Percentiles rank a stretch among this genome's conserved stretches.
These are phyloP conservation scores for Sugiyamaella qingdaonensis DNA, from an alignment of 805 yeast genomes.

Conservation along the genomic window DNA sequence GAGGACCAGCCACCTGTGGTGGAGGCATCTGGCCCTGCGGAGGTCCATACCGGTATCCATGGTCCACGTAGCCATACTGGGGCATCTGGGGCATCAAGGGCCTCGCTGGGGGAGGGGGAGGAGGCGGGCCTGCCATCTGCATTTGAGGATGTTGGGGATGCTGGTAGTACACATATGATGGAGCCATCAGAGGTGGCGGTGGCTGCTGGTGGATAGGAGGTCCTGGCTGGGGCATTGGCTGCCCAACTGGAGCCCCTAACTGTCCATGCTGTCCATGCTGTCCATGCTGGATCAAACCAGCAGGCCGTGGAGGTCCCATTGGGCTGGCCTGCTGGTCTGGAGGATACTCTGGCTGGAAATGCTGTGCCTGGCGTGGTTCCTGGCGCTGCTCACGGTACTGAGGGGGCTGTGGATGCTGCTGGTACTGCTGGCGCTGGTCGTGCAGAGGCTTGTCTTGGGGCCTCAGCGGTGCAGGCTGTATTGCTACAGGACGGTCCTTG, in stretches of 20 bases:
- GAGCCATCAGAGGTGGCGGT: not conserved
- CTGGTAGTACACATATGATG: not conserved
- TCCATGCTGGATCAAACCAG: conserved; percentile 41
- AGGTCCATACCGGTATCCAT: not conserved
- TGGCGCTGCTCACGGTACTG: not conserved
- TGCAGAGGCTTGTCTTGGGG: not conserved
- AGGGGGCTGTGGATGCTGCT: not conserved
- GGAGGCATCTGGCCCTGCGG: not conserved
- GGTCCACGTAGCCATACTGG: not conserved
- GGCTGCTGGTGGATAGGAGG: conserved; percentile 52
- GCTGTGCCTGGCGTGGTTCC: not conserved
- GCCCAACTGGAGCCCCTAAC: conserved; percentile 22
- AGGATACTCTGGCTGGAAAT: not conserved
- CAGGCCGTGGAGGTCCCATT: conserved; percentile 18
- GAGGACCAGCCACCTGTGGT: not conserved
- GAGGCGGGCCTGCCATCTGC: conserved; percentile 2
- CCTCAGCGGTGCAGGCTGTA: too few relatives aligned
- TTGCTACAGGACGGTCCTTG: too few relatives aligned
- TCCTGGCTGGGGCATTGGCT: conserved; percentile 56
- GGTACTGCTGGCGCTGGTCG: not conserved
- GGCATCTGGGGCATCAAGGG: not conserved
- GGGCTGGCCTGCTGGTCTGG: not conserved
- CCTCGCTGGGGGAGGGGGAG: conserved; percentile 4
- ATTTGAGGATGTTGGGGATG: not conserved
- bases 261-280: conserved; percentile 24